A percentile compares a stretch with the other conserved stretches of the same genome.
Conservation (phyloP, 129 eudicot genomes). For the Scalesia atractyloides region DNA sequence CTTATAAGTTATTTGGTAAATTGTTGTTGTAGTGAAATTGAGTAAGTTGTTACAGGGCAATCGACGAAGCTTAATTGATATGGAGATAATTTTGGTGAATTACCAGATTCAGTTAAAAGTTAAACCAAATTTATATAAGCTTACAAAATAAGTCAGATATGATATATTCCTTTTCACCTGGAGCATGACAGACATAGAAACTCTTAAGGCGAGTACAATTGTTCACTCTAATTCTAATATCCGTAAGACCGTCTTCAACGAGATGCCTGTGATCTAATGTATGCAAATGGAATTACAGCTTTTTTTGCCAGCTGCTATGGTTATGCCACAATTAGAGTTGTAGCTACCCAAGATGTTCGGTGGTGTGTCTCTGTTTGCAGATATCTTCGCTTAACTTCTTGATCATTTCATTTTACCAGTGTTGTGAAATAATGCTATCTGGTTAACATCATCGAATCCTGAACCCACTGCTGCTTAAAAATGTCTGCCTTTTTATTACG, state of each 20-base stretch:
- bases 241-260: neutral
- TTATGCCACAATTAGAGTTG: conserved; percentile 2
- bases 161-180: conserved; percentile 18
- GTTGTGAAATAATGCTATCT: conserved; percentile 8
- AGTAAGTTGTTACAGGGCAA: conserved; percentile 23
- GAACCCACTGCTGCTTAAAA: conserved; percentile 27
- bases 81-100: conserved; percentile 31
- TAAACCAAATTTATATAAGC: conserved; percentile 18
- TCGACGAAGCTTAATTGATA: conserved; percentile 18
- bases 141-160: conserved; percentile 9
- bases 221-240: neutral
- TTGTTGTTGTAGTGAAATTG: conserved; percentile 26
- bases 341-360: conserved; percentile 13
- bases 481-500: conserved; percentile 1
- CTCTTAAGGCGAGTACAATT: neutral
- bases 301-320: conserved; percentile 15
- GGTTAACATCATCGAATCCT: conserved; percentile 19
- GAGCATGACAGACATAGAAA: conserved; percentile 5
- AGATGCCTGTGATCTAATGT: neutral
- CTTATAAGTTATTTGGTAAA: conserved; percentile 17
- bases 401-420: neutral
- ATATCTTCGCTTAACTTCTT: conserved; percentile 25
- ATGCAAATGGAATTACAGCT: conserved; percentile 18
- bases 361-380: conserved; percentile 25
- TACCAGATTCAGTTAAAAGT: conserved; percentile 28